Evolutionary conservation across 139 green algal genomes (phyloP).

Genomic region (Edaphochlamys debaryana): DNA sequence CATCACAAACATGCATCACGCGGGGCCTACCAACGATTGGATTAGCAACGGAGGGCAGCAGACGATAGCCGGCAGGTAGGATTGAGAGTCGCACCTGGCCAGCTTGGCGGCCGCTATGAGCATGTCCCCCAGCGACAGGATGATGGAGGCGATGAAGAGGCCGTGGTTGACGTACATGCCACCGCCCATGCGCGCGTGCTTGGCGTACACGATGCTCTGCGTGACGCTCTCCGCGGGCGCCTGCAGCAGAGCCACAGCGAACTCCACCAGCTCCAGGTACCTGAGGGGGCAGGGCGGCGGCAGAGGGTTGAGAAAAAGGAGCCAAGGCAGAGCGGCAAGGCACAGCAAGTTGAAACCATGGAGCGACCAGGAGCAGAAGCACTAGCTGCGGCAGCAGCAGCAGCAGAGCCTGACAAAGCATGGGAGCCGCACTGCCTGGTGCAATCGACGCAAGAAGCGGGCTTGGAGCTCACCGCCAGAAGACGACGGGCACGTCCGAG

Average conservation of each 20-base stretch:
- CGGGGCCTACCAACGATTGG: no score
- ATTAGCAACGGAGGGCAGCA: no score
- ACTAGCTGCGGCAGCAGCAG: no score
- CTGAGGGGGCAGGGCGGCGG: not conserved
- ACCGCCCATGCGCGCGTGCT: slow-evolving; percentile 26
- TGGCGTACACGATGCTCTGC: slow-evolving; percentile 50
- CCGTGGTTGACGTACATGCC: slow-evolving; percentile 54
- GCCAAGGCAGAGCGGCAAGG: no score
- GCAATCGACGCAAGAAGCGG: no score
- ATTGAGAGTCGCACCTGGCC: slow-evolving; percentile 19
- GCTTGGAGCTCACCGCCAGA: slow-evolving; percentile 50
- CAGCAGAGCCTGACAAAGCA: no score
- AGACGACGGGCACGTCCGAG: slow-evolving; percentile 47
- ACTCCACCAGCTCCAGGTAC: slow-evolving; percentile 63
- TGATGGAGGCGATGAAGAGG: slow-evolving; percentile 52
- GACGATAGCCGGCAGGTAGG: no score
- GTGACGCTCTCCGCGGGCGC: slow-evolving; percentile 47
- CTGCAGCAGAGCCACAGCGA: slow-evolving; percentile 52
- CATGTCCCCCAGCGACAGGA: slow-evolving; percentile 54
- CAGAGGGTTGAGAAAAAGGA: no score
- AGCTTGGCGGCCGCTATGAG: slow-evolving; percentile 47
- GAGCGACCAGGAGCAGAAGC: no score
- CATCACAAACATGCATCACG: not conserved
- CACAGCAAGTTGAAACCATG: no score
- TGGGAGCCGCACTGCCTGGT: no score